Evolutionary conservation across 1,284 basidiomycete genomes (phyloP), one percentile per base, ranked within the genome.

Genomic region (Sutorius eximius): DNA sequence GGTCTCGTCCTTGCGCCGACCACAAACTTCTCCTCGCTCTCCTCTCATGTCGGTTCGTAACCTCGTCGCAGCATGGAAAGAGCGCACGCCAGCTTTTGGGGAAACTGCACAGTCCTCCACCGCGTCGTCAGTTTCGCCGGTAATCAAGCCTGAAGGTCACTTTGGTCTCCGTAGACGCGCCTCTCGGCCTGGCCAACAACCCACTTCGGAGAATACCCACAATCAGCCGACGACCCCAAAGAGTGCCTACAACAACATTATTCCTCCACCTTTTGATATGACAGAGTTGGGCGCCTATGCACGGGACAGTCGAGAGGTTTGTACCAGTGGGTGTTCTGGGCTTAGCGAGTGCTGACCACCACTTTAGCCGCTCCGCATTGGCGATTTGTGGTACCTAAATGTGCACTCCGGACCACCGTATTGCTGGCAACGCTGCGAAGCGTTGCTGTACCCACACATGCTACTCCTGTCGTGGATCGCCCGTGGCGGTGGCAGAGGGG

Each of bases 381-480:
- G 93, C 13, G 76, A 85, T 15, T 73, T 95, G 0, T 95, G 90
- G 86, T 95, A 93, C 67, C 81, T 95, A 50, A 93, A 95, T 57
- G 93, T 95, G 0, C 92, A 95, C 68, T 85, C 83, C 0, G 71
- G 80, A 3, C 85, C 87, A 12, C 87, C 90, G 0, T 95, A 86
- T 70, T 74, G 80, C 40, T 95, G 93, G 93, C 84, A 93, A 62
- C 79, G 87, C 58, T 91, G 90, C 57, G 89, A 93, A 66, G 93
- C 91, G 0, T 74, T 93, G 12, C 75, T 95, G 0, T 94, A 91
- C 65, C 83, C 84, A 0, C 84, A 90, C 59, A 86, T 90, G 71
- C 77, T 95, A 2, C 73, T 93, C 2, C 77, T 95, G 1, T 88
- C 85, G 12, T 95, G 93, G 92, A 79, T 92, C 51, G 86, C 89